These are phyloP conservation scores for Daldinia concentrica DNA, from an alignment of 495 filamentous ascomycete species.

Conservation along the genomic window DNA sequence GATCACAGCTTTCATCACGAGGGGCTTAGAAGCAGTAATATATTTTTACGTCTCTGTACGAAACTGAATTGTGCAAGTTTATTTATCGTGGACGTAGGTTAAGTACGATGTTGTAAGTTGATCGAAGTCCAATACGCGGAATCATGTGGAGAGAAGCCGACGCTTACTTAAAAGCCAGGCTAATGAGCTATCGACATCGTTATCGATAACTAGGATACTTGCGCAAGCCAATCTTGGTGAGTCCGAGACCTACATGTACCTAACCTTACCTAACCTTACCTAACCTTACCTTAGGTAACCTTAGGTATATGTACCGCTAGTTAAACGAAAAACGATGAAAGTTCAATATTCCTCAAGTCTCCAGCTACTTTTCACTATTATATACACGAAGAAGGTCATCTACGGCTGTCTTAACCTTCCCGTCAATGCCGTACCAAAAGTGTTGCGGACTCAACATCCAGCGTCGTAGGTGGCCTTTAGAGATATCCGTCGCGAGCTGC, in stretches of 20 bases:
- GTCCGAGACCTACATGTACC: too few species aligned
- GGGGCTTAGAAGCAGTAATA: background rate
- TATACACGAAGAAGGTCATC: slow-evolving; percentile 33
- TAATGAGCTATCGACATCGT: background rate
- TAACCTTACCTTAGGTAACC: background rate
- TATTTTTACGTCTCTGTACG: background rate
- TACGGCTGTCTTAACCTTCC: slow-evolving; percentile 25
- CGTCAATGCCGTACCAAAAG: slow-evolving; percentile 42
- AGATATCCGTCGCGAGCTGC: slow-evolving; percentile 31
- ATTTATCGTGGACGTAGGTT: too few species aligned
- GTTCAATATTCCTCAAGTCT: background rate
- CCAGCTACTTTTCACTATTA: slow-evolving; percentile 1
- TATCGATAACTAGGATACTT: background rate
- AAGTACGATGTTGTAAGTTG: background rate
- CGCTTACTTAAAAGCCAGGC: background rate
- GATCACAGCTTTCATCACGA: slow-evolving; percentile 73
- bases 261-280: too few species aligned
- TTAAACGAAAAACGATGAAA: too few species aligned
- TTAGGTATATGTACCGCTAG: background rate
- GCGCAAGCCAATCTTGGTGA: too few species aligned
- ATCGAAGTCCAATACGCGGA: background rate
- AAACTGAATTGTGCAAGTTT: too few species aligned
- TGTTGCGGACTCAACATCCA: slow-evolving; percentile 44
- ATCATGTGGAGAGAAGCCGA: background rate
- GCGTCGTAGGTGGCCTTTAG: slow-evolving; percentile 29